A percentile compares a stretch with the other conserved stretches of the same genome.
These are phyloP conservation scores for Notholithocarpus densiflorus DNA, from an alignment of 306 rosid genomes.

Conservation along the genomic window DNA sequence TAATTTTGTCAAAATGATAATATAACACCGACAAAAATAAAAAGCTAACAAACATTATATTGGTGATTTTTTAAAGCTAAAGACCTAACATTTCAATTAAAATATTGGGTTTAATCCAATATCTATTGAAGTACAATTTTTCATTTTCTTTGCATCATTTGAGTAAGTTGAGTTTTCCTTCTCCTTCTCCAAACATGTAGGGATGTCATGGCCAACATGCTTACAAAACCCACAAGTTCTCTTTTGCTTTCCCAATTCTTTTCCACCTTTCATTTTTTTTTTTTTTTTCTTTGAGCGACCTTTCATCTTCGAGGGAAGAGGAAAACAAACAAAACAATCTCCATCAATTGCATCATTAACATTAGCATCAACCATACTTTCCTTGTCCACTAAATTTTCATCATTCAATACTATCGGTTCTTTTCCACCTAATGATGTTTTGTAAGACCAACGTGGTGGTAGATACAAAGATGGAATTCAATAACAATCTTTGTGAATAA, in stretches of 20 bases:
- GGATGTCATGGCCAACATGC: too few species aligned
- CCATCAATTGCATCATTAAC: background rate
- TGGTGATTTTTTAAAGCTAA: too few species aligned
- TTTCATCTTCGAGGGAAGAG: background rate
- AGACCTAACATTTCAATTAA: background rate
- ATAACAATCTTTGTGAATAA: background rate
- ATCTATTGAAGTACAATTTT: background rate
- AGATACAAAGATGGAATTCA: background rate
- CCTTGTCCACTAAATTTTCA: background rate
- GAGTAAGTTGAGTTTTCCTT: too few species aligned
- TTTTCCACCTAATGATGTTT: background rate
- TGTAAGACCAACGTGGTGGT: background rate
- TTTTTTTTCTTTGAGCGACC: too few species aligned
- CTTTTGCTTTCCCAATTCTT: too few species aligned
- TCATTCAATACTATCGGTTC: background rate
- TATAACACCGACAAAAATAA: too few species aligned
- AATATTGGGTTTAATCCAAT: background rate
- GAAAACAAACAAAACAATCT: background rate
- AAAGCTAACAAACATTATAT: too few species aligned
- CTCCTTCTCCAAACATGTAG: too few species aligned
- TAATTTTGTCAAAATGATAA: too few species aligned
- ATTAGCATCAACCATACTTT: background rate
- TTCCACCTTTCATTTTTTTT: too few species aligned
- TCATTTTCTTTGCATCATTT: background rate
- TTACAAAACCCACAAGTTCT: background rate